Evolutionary conservation across 2,329 filamentous ascomycete species (phyloP).

Genomic region (Fusarium temperatum): DNA sequence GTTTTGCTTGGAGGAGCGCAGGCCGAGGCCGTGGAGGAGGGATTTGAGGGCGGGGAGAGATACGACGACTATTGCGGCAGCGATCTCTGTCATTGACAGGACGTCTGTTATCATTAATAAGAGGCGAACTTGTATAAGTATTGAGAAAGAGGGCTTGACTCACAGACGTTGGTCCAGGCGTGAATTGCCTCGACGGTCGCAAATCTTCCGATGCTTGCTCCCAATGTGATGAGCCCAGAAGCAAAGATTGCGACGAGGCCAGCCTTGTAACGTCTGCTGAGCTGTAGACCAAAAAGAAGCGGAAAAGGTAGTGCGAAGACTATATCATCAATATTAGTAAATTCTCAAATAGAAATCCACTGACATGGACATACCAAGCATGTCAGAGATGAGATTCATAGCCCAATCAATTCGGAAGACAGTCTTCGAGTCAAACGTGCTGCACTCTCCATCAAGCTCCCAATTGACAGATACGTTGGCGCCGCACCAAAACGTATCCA

Average conservation of each 20-base stretch:
- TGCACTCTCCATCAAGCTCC: slow-evolving; percentile 38
- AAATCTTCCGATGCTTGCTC: slow-evolving; percentile 30
- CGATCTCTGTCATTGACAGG: slow-evolving; percentile 32
- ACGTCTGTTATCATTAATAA: not conserved
- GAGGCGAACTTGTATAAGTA: too few species aligned
- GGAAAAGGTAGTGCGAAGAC: slow-evolving; percentile 31
- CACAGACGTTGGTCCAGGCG: slow-evolving; percentile 39
- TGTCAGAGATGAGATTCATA: slow-evolving; percentile 38
- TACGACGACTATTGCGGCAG: slow-evolving; percentile 32
- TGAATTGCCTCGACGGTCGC: slow-evolving; percentile 34
- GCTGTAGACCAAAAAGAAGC: slow-evolving; percentile 20
- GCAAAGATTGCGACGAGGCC: slow-evolving; percentile 30
- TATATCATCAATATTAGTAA: not conserved
- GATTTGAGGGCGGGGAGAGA: slow-evolving; percentile 34
- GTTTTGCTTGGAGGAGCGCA: slow-evolving; percentile 24
- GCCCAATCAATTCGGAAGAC: slow-evolving; percentile 44
- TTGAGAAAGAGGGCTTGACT: not conserved
- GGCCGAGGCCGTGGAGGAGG: slow-evolving; percentile 23
- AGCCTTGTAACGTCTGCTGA: slow-evolving; percentile 26
- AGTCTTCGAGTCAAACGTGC: slow-evolving; percentile 37
- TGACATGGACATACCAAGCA: slow-evolving; percentile 7
- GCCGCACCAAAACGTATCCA: slow-evolving; percentile 47
- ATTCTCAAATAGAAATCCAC: accelerated
- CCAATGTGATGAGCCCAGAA: slow-evolving; percentile 31
- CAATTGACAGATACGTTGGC: slow-evolving; percentile 41